Evolutionary conservation across 1,139 yeast species (phyloP), one percentile per base, ranked within the genome.

Genomic region (Geotrichum fermentans): DNA sequence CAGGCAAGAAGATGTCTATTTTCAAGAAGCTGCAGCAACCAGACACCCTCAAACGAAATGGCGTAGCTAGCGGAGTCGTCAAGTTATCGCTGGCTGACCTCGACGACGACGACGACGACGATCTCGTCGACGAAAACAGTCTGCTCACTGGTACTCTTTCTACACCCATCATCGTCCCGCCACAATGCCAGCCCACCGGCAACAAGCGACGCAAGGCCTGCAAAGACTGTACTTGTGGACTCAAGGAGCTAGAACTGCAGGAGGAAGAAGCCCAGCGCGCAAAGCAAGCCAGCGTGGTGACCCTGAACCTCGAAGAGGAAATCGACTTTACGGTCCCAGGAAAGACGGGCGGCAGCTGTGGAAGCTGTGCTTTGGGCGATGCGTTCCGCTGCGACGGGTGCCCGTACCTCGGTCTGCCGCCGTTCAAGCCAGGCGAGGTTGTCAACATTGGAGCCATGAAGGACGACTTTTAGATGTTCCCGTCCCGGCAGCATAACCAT

Each of bases 341-440:
- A 34, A 92, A 90, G 67, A 66, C 73, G 3, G 77, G 78, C 7
- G 97, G 97, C 30, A 96, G 97, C 1, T 92, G 99, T 71, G 96
- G 96, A 18, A 86, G 95, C 10, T 92, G 99, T 71, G 83, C 97
- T 0, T 75, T 92, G 50, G 98, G 99, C 36, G 98, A 92, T 67
- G 98, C 98, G 0, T 92, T 92, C 71, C 75, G 99, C 62, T 92
- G 99, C 68, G 96, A 90, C 60, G 97, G 97, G 2, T 92, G 99
- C 69, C 99, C 98, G 39, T 94, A 82, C 68, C 73, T 92, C 58
- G 98, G 99, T 0, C 74, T 94, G 51, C 98, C 99, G 8, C 97
- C 98, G 4, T 92, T 92, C 76, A 89, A 88, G 70, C 97, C 97
- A 0, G 98, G 98, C 44, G 95, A 92, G 69, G 83, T 67, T 2